phyloP scores from a whole-genome alignment of 805 yeast species.

The Candida namnaoensis region DNA sequence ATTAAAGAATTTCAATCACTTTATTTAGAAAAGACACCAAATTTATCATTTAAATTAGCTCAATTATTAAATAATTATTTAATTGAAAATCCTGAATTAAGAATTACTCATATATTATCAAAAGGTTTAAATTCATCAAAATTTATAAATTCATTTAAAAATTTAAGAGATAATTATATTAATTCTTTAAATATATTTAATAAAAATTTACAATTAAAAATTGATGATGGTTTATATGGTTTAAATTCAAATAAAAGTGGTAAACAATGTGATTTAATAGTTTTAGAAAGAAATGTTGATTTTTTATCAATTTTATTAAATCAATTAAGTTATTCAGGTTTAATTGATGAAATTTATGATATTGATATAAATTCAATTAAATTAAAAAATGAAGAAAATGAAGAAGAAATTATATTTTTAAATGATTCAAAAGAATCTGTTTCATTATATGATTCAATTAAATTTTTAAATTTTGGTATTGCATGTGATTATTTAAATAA shows the following conservation, averaged over 20 bases:
- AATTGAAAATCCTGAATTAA: slow-evolving; percentile 36
- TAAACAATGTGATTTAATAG: slow-evolving; percentile 60
- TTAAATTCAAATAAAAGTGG: slow-evolving; percentile 28
- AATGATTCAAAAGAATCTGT: too few species aligned
- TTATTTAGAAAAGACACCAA: slow-evolving; percentile 26
- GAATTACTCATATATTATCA: slow-evolving; percentile 41
- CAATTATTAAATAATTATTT: slow-evolving; percentile 33
- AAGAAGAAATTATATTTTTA: too few species aligned
- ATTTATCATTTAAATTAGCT: slow-evolving; percentile 19
- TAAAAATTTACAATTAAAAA: slow-evolving; percentile 16
- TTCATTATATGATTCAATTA: slow-evolving; percentile 40
- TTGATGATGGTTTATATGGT: slow-evolving; percentile 20
- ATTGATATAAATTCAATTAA: slow-evolving; percentile 31
- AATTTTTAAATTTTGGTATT: slow-evolving; percentile 66
- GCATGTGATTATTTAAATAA: slow-evolving; percentile 68
- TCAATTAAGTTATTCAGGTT: slow-evolving; percentile 77
- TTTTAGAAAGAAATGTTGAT: slow-evolving; percentile 75
- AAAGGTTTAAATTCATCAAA: slow-evolving; percentile 49
- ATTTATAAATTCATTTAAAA: slow-evolving; percentile 34
- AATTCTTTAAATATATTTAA: slow-evolving; percentile 25
- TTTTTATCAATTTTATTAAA: slow-evolving; percentile 59
- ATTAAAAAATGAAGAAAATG: slow-evolving; percentile 15
- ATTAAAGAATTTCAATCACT: slow-evolving; percentile 21
- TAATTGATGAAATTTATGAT: slow-evolving; percentile 64
- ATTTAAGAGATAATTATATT: slow-evolving; percentile 18